A percentile compares a stretch with the other conserved stretches of the same genome.
phyloP scores from a whole-genome alignment of 2,329 filamentous ascomycete species.

The Aspergillus puulaauensis region DNA sequence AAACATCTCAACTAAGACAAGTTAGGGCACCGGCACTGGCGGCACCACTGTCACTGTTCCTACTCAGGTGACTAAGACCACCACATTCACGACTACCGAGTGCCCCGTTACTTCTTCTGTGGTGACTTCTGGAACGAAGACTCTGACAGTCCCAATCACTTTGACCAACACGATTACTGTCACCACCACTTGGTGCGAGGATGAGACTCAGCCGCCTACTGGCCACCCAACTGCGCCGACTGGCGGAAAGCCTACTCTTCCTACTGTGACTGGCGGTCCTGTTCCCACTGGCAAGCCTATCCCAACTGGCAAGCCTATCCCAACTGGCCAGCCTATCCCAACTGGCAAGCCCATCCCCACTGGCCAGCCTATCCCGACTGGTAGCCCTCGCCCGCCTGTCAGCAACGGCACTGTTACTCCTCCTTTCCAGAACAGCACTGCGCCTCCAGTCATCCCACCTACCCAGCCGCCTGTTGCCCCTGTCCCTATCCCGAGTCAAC shows the following conservation, averaged over 20 bases:
- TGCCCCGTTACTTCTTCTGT: conserved; percentile 32
- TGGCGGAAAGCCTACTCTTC: neutral
- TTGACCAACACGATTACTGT: conserved; percentile 32
- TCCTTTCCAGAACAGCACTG: conserved; percentile 20
- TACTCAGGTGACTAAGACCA: conserved; percentile 27
- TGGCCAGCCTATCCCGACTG: conserved; percentile 10
- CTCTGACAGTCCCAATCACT: conserved; percentile 31
- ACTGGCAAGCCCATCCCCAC: neutral
- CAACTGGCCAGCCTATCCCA: neutral
- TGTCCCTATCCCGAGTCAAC: neutral
- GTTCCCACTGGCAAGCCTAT: conserved; percentile 1
- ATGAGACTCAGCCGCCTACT: conserved; percentile 14
- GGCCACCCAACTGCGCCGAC: neutral
- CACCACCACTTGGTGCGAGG: conserved; percentile 27
- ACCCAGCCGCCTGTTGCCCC: conserved; percentile 17
- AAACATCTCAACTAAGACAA: neutral
- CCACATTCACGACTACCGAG: conserved; percentile 34
- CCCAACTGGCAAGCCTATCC: neutral
- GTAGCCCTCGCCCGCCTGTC: conserved; percentile 1
- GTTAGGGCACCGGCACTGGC: neutral
- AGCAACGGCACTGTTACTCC: conserved; percentile 4
- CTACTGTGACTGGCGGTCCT: conserved; percentile 1
- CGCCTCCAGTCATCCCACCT: conserved; percentile 9
- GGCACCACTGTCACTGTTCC: neutral
- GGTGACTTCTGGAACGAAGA: conserved; percentile 30